Conservation (phyloP, 164 flowering plant genomes). For the Vitis cinerea region DNA sequence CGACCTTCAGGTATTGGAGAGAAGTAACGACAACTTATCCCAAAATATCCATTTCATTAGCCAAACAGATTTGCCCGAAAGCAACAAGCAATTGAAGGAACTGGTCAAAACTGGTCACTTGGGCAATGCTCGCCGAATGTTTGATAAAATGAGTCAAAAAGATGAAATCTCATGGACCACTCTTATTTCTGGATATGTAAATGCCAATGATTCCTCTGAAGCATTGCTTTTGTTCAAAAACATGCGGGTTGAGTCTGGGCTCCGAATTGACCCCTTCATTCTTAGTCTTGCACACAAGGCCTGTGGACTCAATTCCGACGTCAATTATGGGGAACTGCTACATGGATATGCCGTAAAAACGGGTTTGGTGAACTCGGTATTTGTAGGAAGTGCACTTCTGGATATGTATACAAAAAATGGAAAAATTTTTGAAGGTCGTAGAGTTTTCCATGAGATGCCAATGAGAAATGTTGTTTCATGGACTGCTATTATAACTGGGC, state of each 20-base stretch:
- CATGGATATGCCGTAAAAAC: conserved; percentile 68
- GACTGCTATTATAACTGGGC: conserved; percentile 82
- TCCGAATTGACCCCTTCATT: conserved; percentile 53
- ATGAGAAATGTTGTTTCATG: conserved; percentile 75
- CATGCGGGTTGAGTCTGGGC: conserved; percentile 43
- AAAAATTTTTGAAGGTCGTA: conserved; percentile 37
- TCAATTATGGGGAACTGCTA: conserved; percentile 43
- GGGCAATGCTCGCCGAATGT: conserved; percentile 59
- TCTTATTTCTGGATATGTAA: conserved; percentile 67
- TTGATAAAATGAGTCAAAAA: conserved; percentile 65
- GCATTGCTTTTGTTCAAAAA: conserved; percentile 56
- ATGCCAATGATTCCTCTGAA: conserved; percentile 33
- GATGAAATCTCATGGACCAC: conserved; percentile 80
- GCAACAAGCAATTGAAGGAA: conserved; percentile 40
- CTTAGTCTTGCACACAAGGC: conserved; percentile 76
- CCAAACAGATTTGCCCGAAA: conserved; percentile 27
- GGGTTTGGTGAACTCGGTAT: conserved; percentile 64
- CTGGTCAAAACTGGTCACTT: conserved; percentile 44
- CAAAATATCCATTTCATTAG: conserved; percentile 8
- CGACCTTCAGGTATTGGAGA: conserved; percentile 5
- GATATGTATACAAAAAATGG: conserved; percentile 73
- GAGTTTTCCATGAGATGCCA: conserved; percentile 74
- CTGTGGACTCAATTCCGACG: conserved; percentile 45
- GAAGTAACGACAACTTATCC: neutral
- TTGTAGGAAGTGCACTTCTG: conserved; percentile 79